Evolutionary conservation across 1,284 basidiomycete species (phyloP), one percentile per base, ranked within the genome.

Genomic region (Pseudozyma hubeiensis): DNA sequence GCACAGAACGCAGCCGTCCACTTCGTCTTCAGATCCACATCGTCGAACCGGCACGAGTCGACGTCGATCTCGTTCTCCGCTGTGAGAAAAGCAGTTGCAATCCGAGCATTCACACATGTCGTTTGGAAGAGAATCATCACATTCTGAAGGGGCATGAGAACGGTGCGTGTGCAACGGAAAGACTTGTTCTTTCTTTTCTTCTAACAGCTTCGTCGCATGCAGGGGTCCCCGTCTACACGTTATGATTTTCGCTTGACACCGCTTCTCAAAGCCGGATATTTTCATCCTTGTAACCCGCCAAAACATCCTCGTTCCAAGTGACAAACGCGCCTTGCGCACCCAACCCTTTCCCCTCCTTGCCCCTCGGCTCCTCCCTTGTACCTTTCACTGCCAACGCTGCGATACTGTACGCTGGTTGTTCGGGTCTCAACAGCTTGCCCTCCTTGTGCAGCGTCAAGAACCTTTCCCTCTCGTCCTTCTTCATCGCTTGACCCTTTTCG

Each of bases 361-460:
- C 66, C 41, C 56, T 70, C 52, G 88, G 91, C 53, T 92, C 80
- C 4, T 83, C 74, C 19, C 73, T 65, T 2, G 75, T 81, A 1
- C 85, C 87, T 24, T 58, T 65, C 2, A 86, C 71, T 0, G 87
- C 87, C 6, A 87, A 72, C 0, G 86, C 86, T 6, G 87, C 87
- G 64, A 93, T 89, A 43, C 93, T 91, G 81, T 91, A 88, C 0
- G 90, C 93, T 47, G 89, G 84, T 80, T 85, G 77, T 37, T 85
- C 82, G 1, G 87, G 85, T 3, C 77, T 74, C 1, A 88, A 75
- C 3, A 95, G 87, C 62, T 88, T 88, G 10, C 90, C 90, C 39
- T 89, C 87, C 16, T 83, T 84, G 77, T 92, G 87, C 19, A 88
- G 86, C 9, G 88, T 86, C n/a, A 90, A 80, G 77, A 94, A 93